A percentile compares a stretch with the other conserved stretches of the same genome.
Evolutionary conservation across 345 rosid genomes (phyloP).

Genomic region (Hypericum perforatum): DNA sequence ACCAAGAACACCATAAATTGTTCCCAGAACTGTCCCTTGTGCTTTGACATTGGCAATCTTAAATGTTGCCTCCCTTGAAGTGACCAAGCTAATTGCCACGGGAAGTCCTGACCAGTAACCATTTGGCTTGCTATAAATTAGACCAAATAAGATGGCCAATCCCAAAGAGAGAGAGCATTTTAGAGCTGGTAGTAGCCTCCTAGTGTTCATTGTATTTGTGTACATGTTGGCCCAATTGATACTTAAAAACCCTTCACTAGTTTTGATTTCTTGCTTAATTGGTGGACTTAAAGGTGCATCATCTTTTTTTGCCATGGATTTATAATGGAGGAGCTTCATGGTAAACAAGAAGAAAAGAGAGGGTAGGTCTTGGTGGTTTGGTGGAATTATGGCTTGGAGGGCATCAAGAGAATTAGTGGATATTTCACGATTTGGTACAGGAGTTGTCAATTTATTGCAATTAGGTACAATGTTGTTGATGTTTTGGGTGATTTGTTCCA

Average conservation of each 20-base stretch:
- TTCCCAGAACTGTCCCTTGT: conserved; percentile 87
- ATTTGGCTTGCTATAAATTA: conserved; percentile 52
- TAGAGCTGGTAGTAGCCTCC: conserved; percentile 42
- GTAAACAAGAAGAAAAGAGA: conserved; percentile 75
- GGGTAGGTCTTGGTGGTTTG: conserved; percentile 41
- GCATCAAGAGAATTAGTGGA: conserved; percentile 35
- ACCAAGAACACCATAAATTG: conserved; percentile 78
- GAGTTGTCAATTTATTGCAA: conserved; percentile 34
- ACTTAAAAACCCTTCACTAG: conserved; percentile 9
- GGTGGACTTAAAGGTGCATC: conserved; percentile 8
- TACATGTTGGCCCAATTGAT: conserved; percentile 19
- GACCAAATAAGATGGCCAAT: conserved; percentile 55
- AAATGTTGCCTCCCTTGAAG: conserved; percentile 69
- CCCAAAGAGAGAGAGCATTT: conserved; percentile 65
- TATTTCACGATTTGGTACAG: conserved; percentile 36
- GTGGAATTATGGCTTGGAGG: conserved; percentile 32
- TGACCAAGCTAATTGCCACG: conserved; percentile 54
- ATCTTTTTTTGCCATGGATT: conserved; percentile 18
- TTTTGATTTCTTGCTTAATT: conserved; percentile 6
- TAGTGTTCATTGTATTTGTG: conserved; percentile 13
- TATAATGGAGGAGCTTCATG: conserved; percentile 40
- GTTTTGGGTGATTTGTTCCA: conserved; percentile 35
- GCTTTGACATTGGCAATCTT: conserved; percentile 68
- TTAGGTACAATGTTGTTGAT: conserved; percentile 14
- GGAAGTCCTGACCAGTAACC: conserved; percentile 84